These are phyloP conservation scores for Alternaria rosae DNA, from an alignment of 2,329 filamentous ascomycete genomes.

Conservation along the genomic window DNA sequence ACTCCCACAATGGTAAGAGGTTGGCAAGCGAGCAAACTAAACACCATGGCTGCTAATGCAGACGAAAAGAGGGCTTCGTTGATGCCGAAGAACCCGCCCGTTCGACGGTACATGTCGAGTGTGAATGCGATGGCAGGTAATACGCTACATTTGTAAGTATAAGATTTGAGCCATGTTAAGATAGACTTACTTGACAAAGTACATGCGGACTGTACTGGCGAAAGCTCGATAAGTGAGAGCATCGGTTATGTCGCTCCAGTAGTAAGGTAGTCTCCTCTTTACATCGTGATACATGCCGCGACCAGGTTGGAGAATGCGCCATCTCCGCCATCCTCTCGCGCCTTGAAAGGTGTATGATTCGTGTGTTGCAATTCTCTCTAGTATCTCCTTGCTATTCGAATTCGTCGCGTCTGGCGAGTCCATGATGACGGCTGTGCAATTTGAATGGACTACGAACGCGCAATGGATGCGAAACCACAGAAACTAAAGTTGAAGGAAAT, in stretches of 20 bases:
- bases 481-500: not conserved
- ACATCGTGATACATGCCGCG: slow-evolving; percentile 65
- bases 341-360: slow-evolving; percentile 48
- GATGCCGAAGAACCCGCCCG: slow-evolving; percentile 63
- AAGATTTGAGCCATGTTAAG: no score
- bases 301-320: slow-evolving; percentile 54
- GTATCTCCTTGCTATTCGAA: not conserved
- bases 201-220: slow-evolving; percentile 64
- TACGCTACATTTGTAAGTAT: slow-evolving; percentile 47
- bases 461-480: not conserved
- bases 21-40: slow-evolving; percentile 61
- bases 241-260: slow-evolving; percentile 64
- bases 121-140: slow-evolving; percentile 66
- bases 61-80: slow-evolving; percentile 65
- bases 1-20: slow-evolving; percentile 66
- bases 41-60: slow-evolving; percentile 63
- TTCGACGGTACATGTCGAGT: slow-evolving; percentile 65
- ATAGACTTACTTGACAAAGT: slow-evolving; percentile 62
- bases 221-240: slow-evolving; percentile 63
- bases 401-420: slow-evolving; percentile 3
- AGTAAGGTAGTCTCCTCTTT: slow-evolving; percentile 61
- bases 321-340: slow-evolving; percentile 51
- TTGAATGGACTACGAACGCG: not conserved
- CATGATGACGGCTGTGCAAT: not conserved
- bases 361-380: slow-evolving; percentile 29